Evolutionary conservation across 192 early-diverging fungal species (phyloP).

Genomic region (Coemansia biformis): DNA sequence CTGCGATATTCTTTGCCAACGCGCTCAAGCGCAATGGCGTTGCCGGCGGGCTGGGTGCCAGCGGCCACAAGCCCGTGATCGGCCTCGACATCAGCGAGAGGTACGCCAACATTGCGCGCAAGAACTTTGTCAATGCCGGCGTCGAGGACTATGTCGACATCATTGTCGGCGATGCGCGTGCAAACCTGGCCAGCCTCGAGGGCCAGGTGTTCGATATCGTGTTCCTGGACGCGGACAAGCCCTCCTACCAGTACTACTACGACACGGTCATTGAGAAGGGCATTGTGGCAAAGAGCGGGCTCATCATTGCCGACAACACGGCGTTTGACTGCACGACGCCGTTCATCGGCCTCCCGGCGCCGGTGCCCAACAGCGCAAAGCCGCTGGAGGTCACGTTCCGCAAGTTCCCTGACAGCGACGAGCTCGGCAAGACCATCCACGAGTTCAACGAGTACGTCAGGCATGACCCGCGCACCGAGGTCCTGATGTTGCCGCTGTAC

Average conservation of each 20-base stretch:
- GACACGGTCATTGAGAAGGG: slow-evolving; percentile 58
- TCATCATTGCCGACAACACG: slow-evolving; percentile 65
- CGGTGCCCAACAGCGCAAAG: slow-evolving; percentile 9
- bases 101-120: slow-evolving; percentile 45
- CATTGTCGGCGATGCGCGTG: slow-evolving; percentile 27
- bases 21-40: slow-evolving; percentile 51
- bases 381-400: slow-evolving; percentile 11
- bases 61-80: slow-evolving; percentile 30
- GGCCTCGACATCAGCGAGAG: slow-evolving; percentile 55
- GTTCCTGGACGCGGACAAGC: slow-evolving; percentile 72
- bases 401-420: background rate
- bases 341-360: slow-evolving; percentile 16
- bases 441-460: slow-evolving; percentile 61
- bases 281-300: slow-evolving; percentile 53
- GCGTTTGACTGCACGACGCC: slow-evolving; percentile 22
- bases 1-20: slow-evolving; percentile 63
- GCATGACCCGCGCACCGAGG: slow-evolving; percentile 55
- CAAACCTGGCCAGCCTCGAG: slow-evolving; percentile 30
- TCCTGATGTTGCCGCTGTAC: slow-evolving; percentile 56
- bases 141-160: slow-evolving; percentile 46
- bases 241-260: slow-evolving; percentile 59
- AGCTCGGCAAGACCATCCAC: slow-evolving; percentile 26
- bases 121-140: slow-evolving; percentile 29
- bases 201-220: slow-evolving; percentile 56
- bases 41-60: slow-evolving; percentile 6